These are phyloP conservation scores for Dactylis glomerata DNA, from an alignment of 176 grass and related monocot species.

Conservation along the genomic window DNA sequence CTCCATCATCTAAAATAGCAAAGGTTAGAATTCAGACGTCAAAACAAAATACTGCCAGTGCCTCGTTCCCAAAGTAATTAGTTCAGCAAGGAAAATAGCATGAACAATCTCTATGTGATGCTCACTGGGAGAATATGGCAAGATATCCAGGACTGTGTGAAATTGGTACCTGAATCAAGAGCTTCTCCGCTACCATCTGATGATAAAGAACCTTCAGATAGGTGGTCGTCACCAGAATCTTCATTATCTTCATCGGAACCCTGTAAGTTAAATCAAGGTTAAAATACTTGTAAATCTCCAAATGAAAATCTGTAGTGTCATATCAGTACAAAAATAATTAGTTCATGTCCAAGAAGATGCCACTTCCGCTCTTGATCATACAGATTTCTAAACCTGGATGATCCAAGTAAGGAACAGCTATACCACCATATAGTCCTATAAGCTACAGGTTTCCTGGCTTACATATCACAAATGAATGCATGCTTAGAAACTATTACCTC, in stretches of 20 bases:
- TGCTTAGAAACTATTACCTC: background rate
- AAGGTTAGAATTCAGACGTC: slow-evolving; percentile 19
- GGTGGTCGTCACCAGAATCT: slow-evolving; percentile 54
- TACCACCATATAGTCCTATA: background rate
- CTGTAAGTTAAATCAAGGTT: slow-evolving; percentile 43
- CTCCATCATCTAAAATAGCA: slow-evolving; percentile 48
- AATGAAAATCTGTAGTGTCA: slow-evolving; percentile 22
- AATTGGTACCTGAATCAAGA: slow-evolving; percentile 59
- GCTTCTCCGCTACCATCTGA: slow-evolving; percentile 49
- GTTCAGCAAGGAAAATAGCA: slow-evolving; percentile 25
- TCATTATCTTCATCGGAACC: slow-evolving; percentile 51
- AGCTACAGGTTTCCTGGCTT: background rate
- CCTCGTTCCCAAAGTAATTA: background rate
- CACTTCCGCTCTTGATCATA: background rate
- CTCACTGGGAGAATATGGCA: background rate
- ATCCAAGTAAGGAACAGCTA: background rate
- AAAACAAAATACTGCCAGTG: background rate
- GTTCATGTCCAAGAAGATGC: background rate
- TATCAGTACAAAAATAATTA: slow-evolving; percentile 12
- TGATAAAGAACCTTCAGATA: slow-evolving; percentile 59
- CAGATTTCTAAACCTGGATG: background rate
- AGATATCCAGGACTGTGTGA: background rate
- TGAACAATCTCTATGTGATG: background rate
- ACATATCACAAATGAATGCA: slow-evolving; percentile 9
- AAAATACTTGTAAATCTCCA: slow-evolving; percentile 2